Conservation (phyloP, 1,284 basidiomycete genomes). For the Sphagnurus paluster region DNA sequence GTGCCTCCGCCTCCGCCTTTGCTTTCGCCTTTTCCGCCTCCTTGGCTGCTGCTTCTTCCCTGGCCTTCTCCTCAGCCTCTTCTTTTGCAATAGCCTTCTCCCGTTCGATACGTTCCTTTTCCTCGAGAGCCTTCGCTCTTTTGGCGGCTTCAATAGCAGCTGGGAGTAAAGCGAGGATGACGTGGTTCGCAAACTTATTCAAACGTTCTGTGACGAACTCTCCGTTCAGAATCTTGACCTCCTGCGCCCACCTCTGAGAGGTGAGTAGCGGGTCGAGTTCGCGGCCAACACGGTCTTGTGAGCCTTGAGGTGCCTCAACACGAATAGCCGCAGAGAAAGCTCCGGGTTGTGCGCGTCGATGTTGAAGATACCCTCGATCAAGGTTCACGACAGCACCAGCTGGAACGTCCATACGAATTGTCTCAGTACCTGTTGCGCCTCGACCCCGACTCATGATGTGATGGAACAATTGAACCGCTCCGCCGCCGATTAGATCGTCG, state of each 20-base stretch:
- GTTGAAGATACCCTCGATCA: constrained; percentile 50
- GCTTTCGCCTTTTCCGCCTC: constrained; percentile 24
- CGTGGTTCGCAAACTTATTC: constrained; percentile 71
- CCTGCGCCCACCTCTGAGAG: constrained; percentile 89
- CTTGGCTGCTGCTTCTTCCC: constrained; percentile 26
- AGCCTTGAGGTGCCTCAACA: constrained; percentile 55
- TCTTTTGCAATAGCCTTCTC: constrained; percentile 32
- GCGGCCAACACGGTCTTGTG: constrained; percentile 50
- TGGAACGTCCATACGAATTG: constrained; percentile 74
- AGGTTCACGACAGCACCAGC: constrained; percentile 58
- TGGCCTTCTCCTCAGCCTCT: constrained; percentile 33
- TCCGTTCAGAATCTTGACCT: constrained; percentile 80
- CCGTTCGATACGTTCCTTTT: constrained; percentile 42
- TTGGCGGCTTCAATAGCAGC: constrained; percentile 68
- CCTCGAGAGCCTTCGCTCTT: constrained; percentile 52
- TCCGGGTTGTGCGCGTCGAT: constrained; percentile 44
- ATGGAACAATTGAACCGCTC: constrained; percentile 83
- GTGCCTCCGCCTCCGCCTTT: constrained; percentile 32
- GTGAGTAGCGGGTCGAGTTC: constrained; percentile 81
- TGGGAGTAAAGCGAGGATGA: constrained; percentile 81
- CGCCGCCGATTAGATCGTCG: constrained; percentile 80
- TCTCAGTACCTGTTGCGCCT: constrained; percentile 52
- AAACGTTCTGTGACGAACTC: constrained; percentile 69
- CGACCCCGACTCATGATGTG: constrained; percentile 67
- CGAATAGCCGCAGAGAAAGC: constrained; percentile 56